Base-by-base conservation (phyloP, 2,329 filamentous ascomycete genomes). In the Chaetomium strumarium region DNA sequence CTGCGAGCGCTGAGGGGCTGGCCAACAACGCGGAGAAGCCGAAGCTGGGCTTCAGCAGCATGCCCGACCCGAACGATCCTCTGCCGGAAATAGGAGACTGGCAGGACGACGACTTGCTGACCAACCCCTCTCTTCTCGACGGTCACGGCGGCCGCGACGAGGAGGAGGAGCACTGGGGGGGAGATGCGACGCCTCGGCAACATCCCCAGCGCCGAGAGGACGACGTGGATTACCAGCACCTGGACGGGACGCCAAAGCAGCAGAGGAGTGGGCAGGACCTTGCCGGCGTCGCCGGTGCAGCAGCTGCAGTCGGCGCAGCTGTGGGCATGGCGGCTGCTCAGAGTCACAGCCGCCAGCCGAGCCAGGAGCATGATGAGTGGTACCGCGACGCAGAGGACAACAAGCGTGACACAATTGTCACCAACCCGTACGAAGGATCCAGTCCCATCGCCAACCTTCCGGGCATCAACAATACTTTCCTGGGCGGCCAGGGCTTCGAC, bases 51-150 rank as follows among this genome's bases (percentile, higher is more conserved):
- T 80, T 85, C 40, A 90, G 78, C 65, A 85, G 84, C 43, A 67
- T 91, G 55, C 89, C 89, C 3, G 78, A 85, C 58, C 70, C 80
- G 34, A 71, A 84, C 52, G 76, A 91, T 60, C 85, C 86, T 5
- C 80, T 91, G 74, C 88, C 86, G 0, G 90, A 91, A 64, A 83
- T 88, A 62, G 89, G 86, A 4, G 86, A 88, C 59, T 73, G 69
- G 46, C 72, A 75, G 53, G 74, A 78, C 11, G 78, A 81, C 36
- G 90, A 95, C 56, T 78, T 89, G 14, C 85, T 82, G 42, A 95
- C 90, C 16, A 95, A 95, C 64, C 90, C 90, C 2, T 96, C 91
- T 0, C 77, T 91, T 46, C 83, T 95, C 38, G 80, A 90, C 59
- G 89, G 87, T 16, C 85, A 84, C 1, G 84, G 81, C 46, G 81